Conservation (phyloP, 2,329 filamentous ascomycete genomes). For the Cytospora piceae region DNA sequence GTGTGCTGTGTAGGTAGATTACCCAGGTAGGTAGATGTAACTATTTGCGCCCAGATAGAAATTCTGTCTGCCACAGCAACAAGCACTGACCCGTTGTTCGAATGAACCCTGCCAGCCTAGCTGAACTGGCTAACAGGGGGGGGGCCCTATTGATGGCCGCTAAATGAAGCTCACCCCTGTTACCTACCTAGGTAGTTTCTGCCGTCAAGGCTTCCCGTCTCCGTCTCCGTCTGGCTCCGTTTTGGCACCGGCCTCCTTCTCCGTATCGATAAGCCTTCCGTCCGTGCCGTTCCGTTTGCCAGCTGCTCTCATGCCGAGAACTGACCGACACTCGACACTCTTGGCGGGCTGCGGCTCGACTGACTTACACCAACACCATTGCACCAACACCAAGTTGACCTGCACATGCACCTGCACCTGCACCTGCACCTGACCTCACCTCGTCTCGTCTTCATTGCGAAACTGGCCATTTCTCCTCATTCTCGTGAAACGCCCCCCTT, state of each 20-base stretch:
- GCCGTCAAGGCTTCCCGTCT: background rate
- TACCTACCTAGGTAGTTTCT: background rate
- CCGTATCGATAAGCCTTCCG: conserved; percentile 19
- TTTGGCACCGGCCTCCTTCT: background rate
- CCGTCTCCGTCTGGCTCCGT: background rate
- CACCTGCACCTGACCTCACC: conserved; percentile 3
- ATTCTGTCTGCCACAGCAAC: conserved; percentile 27
- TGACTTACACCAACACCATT: conserved; percentile 17
- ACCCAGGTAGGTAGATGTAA: background rate
- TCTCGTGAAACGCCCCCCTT: background rate
- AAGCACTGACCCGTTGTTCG: background rate
- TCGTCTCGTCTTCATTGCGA: background rate
- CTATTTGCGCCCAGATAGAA: conserved; percentile 15
- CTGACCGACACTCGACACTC: conserved; percentile 8
- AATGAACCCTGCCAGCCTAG: conserved; percentile 5
- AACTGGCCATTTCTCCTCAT: background rate
- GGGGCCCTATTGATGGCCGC: background rate
- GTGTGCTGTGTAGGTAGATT: background rate
- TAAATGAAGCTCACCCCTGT: background rate
- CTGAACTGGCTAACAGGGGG: background rate
- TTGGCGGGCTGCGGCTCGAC: background rate
- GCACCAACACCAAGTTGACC: background rate
- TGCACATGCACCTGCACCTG: background rate
- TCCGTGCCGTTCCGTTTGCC: background rate
- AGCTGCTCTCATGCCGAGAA: background rate